Evolutionary conservation across 805 yeast genomes (phyloP), one percentile per base, ranked within the genome.

Genomic region (Sugiyamaella chiloensis): DNA sequence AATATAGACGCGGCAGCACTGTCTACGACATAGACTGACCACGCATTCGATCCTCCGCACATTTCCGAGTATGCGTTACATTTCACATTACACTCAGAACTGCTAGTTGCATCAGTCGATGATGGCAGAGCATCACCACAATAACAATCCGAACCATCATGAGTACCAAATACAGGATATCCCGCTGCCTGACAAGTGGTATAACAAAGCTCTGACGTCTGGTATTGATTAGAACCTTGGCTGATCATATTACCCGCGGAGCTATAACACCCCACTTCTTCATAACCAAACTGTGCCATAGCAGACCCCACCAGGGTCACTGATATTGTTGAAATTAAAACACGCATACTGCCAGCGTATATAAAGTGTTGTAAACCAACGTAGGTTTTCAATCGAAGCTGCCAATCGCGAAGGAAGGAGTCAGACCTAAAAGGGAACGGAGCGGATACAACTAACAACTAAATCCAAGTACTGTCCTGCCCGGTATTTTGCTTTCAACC

Each of bases 41-140:
- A 55, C n/a, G 60, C 74, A 24, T 62, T 56, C 19, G 74, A 67
- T 26, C 85, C 85, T 54, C 89, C 89, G 65, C 96, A 87, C 7
- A 52, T 67, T 46, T 83, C 84, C 2, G 55, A 37, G 64, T 74
- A 87, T n/a, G 88, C 95, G 17, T 60, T 62, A 65, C 96, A 87
- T 3, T 56, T 31, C 1, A 57, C 50, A 42, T 61, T 52, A 65
- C 89, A 83, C 20, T 64, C 52, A 36, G 59, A 49, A 2, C 64
- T 60, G 12, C 66, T 24, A 8, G 60, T 54, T 42, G 51, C 40
- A 19, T 51, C 53, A 5, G 64, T 46, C 2, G 79, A 72, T 2
- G 71, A 59, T 7, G 76, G 69, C 1, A 64, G 48, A 1, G 67
- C 52, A 57, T 74, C 67, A 23, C 91, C 91, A 64, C 95, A 86